Percentiles rank a stretch among this genome's conserved stretches.
These are phyloP conservation scores for Ichthyophthirius multifiliis DNA, from an alignment of 169 alveolate species.

Conservation along the genomic window DNA sequence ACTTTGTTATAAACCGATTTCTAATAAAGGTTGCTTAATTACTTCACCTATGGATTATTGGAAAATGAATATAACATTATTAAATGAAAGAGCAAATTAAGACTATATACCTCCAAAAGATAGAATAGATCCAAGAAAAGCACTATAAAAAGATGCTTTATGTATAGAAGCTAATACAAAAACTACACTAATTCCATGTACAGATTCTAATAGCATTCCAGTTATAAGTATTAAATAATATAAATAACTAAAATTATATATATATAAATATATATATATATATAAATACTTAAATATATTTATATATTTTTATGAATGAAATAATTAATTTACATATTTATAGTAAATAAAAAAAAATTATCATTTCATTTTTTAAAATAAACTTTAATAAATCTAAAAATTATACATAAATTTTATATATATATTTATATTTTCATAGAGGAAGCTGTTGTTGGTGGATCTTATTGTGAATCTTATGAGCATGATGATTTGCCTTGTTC, in stretches of 20 bases:
- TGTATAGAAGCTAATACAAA: slow-evolving; percentile 64
- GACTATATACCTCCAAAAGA: not conserved
- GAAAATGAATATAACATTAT: slow-evolving; percentile 57
- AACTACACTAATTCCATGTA: slow-evolving; percentile 58
- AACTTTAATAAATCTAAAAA: too few relatives aligned
- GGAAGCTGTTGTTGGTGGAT: not conserved
- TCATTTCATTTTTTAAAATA: too few relatives aligned
- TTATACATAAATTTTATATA: too few relatives aligned
- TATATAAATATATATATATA: too few relatives aligned
- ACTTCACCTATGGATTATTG: slow-evolving; percentile 82
- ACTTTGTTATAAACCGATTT: slow-evolving; percentile 80
- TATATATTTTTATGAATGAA: too few relatives aligned
- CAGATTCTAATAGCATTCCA: slow-evolving; percentile 78
- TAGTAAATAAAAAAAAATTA: too few relatives aligned
- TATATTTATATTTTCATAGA: not conserved
- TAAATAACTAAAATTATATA: slow-evolving; percentile 59
- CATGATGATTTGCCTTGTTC: slow-evolving; percentile 50
- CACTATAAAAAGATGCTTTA: slow-evolving; percentile 64
- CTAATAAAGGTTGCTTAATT: slow-evolving; percentile 75
- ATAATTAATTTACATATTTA: too few relatives aligned
- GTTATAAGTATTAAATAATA: slow-evolving; percentile 62
- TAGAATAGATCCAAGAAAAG: slow-evolving; percentile 23
- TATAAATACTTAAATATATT: too few relatives aligned
- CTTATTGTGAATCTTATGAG: slow-evolving; percentile 33
- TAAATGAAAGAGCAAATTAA: slow-evolving; percentile 15